phyloP scores from a whole-genome alignment of 805 yeast genomes.

The Brettanomyces anomalus region DNA sequence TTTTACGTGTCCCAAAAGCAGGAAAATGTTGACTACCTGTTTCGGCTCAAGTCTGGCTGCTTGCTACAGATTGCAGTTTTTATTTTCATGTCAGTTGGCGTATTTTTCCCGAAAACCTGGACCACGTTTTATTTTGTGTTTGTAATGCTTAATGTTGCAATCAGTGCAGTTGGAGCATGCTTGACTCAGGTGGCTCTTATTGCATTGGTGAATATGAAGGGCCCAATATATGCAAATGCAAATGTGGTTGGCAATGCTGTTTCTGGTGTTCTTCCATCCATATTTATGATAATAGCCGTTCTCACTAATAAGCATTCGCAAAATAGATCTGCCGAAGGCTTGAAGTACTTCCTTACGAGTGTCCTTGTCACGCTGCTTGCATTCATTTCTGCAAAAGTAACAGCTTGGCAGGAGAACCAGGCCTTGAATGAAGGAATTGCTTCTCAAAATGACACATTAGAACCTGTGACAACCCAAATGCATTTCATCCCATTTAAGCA shows the following conservation, averaged over 20 bases:
- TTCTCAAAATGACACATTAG: slow-evolving; percentile 2
- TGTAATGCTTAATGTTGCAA: slow-evolving; percentile 53
- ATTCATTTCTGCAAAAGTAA: slow-evolving; percentile 12
- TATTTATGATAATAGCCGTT: slow-evolving; percentile 52
- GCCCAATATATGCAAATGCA: slow-evolving; percentile 75
- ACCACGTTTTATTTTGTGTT: slow-evolving; percentile 33
- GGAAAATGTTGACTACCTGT: slow-evolving; percentile 44
- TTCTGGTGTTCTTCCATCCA: slow-evolving; percentile 86
- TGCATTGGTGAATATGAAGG: slow-evolving; percentile 75
- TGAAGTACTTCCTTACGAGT: slow-evolving; percentile 30
- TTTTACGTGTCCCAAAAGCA: slow-evolving; percentile 59
- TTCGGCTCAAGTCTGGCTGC: slow-evolving; percentile 55
- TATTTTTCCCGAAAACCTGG: slow-evolving; percentile 26
- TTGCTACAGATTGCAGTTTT: slow-evolving; percentile 50
- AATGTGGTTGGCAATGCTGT: slow-evolving; percentile 93
- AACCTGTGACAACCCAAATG: not conserved
- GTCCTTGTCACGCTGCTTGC: slow-evolving; percentile 14
- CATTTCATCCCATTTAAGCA: slow-evolving; percentile 48
- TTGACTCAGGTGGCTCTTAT: slow-evolving; percentile 83
- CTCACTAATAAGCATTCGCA: slow-evolving; percentile 12
- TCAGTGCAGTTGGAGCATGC: slow-evolving; percentile 69
- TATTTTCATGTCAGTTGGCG: slow-evolving; percentile 42
- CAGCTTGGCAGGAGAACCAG: slow-evolving; percentile 15
- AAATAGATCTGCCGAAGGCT: slow-evolving; percentile 21
- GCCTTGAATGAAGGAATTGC: slow-evolving; percentile 8